A percentile compares a stretch with the other conserved stretches of the same genome.
phyloP scores from a whole-genome alignment of 305 asterid species.

The Nicotiana rustica region DNA sequence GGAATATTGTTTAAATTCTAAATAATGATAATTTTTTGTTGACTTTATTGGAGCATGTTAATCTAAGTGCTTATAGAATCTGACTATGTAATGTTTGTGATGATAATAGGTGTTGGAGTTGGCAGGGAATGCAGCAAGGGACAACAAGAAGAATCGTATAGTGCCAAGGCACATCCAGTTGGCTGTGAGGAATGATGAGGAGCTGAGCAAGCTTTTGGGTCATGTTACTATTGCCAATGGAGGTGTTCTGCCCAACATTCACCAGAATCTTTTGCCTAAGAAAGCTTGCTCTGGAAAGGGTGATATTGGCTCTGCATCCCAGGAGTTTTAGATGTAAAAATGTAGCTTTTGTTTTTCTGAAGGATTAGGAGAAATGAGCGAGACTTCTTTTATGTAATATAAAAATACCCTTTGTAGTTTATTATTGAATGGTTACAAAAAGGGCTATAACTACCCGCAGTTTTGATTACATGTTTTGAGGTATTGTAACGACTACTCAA shows the following conservation, averaged over 20 bases:
- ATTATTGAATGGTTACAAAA: constrained; percentile 1
- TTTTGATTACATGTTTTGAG: constrained; percentile 2
- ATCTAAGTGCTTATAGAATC: neutral
- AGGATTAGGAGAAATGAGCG: constrained; percentile 2
- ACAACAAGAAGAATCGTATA: constrained; percentile 41
- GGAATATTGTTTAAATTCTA: too few species aligned
- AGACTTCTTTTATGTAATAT: constrained; percentile 29
- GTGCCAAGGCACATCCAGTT: constrained; percentile 37
- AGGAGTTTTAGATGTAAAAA: constrained; percentile 33
- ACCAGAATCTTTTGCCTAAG: constrained; percentile 35
- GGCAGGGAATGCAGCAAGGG: constrained; percentile 38
- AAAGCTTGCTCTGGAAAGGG: constrained; percentile 34
- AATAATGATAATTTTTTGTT: too few species aligned
- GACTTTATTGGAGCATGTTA: neutral
- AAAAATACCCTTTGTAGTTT: constrained; percentile 22
- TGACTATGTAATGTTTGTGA: neutral
- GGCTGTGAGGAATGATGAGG: constrained; percentile 40
- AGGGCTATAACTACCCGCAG: constrained; percentile 10
- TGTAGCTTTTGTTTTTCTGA: neutral
- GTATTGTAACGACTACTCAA: too few species aligned
- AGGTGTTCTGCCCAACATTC: constrained; percentile 38
- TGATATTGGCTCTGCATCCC: constrained; percentile 37
- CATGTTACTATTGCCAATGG: constrained; percentile 36
- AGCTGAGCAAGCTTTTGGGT: constrained; percentile 35
- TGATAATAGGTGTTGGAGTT: constrained; percentile 34